phyloP scores from a whole-genome alignment of 768 basidiomycete genomes.

The Holtermannia corniformis region DNA sequence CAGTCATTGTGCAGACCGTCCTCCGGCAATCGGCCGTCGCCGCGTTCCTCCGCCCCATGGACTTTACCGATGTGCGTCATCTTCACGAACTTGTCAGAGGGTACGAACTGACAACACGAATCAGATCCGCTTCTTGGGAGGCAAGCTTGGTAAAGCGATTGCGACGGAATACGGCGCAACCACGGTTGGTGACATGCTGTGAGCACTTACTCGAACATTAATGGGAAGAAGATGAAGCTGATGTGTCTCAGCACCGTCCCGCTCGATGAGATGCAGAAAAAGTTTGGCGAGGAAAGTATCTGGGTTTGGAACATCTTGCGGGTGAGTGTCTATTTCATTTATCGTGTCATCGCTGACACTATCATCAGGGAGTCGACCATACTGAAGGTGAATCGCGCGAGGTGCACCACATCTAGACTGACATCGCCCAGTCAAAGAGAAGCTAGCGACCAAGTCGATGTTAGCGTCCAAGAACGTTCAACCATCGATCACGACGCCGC shows the following conservation, averaged over 20 bases:
- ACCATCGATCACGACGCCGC: constrained; percentile 59
- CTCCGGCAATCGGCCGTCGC: constrained; percentile 75
- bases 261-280: constrained; percentile 43
- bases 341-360: background rate
- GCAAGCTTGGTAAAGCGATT: constrained; percentile 81
- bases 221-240: constrained; percentile 1
- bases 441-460: constrained; percentile 79
- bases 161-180: constrained; percentile 80
- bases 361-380: constrained; percentile 71
- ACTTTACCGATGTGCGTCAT: constrained; percentile 69
- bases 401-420: constrained; percentile 11
- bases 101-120: background rate
- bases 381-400: constrained; percentile 56
- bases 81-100: background rate
- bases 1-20: constrained; percentile 72
- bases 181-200: constrained; percentile 85
- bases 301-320: constrained; percentile 91
- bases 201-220: constrained; percentile 38
- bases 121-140: constrained; percentile 91
- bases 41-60: constrained; percentile 67
- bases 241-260: constrained; percentile 29
- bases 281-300: constrained; percentile 47
- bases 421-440: constrained; percentile 63
- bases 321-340: constrained; percentile 44
- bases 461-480: constrained; percentile 90